Evolutionary conservation across 2,329 filamentous ascomycete genomes (phyloP), one percentile per base, ranked within the genome.

Genomic region (Colletotrichum sidae): DNA sequence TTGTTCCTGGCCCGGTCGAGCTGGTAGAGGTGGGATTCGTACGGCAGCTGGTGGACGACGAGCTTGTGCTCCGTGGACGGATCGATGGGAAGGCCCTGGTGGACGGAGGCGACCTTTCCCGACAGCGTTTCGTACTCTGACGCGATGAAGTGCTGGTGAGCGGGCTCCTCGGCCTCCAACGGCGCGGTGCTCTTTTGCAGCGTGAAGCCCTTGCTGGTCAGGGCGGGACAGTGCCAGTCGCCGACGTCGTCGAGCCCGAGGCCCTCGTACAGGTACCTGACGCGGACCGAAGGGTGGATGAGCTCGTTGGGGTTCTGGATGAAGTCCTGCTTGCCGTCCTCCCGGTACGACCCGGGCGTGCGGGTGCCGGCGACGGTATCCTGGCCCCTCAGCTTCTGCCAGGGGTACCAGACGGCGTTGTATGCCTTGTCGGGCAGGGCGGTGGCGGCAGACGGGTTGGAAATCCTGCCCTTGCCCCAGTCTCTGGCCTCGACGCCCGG

Each of bases 221-320:
- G 37, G 1, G 68, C 67, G 39, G 51, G 35, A 9, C 69, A 70
- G 13, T 52, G 44, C 67, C 75, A 77, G 4, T 60, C 58, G 8
- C 69, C 73, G 8, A 65, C 67, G 56, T 77, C 74, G 47, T 76
- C 68, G 45, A 75, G 70, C 8, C 74, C 73, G 2, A 67, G 64
- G 0, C 75, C 75, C 6, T 70, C 63, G 45, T 70, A 72, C 8
- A 73, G 72, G 57, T 75, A 75, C n/a, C 75, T 71, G 37, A 77
- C 71, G 4, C 75, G 72, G 0, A 76, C 75, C 8, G 68, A 74
- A 7, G 74, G 71, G 55, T 77, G 75, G 3, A 77, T 70, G 10
- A 70, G 69, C 60, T 77, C 74, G 50, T 72, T 67, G 1, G 75
- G 54, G 3, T 45, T 13, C 11, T 34, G 52, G 9, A 65, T 57